phyloP scores from a whole-genome alignment of 495 filamentous ascomycete species.

The Rostrohypoxylon terebratum region DNA sequence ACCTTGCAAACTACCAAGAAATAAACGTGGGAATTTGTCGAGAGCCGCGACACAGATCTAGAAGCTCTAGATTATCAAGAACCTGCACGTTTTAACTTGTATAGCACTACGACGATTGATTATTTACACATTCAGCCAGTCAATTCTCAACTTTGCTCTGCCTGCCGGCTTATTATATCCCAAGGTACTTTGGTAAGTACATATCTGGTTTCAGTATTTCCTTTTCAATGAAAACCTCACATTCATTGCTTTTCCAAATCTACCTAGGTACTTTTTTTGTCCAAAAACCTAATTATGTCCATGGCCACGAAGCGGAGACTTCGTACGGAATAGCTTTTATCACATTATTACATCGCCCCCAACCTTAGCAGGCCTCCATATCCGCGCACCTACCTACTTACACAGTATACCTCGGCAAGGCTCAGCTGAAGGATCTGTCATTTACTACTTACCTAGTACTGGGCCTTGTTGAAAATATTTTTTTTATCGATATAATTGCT shows the following conservation, averaged over 20 bases:
- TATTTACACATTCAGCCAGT: constrained; percentile 11
- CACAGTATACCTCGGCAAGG: constrained; percentile 13
- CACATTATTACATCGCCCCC: not conserved
- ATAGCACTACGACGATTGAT: constrained; percentile 12
- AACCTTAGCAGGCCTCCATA: constrained; percentile 14
- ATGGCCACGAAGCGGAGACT: not conserved
- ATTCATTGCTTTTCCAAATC: not conserved
- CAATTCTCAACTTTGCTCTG: constrained; percentile 12
- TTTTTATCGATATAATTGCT: constrained; percentile 39
- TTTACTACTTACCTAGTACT: constrained; percentile 9
- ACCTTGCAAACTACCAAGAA: constrained; percentile 47
- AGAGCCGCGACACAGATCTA: constrained; percentile 36
- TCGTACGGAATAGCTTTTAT: constrained; percentile 1
- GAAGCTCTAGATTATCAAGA: constrained; percentile 19
- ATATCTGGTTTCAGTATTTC: not conserved
- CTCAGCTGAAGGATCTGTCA: constrained; percentile 46
- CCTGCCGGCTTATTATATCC: constrained; percentile 10
- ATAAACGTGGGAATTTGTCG: constrained; percentile 37
- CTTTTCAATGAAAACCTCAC: not conserved
- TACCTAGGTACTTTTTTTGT: constrained; percentile 1
- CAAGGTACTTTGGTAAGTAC: constrained; percentile 19
- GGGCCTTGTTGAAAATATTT: not conserved
- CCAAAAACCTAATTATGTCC: not conserved
- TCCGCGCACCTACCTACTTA: not conserved
- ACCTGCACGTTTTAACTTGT: constrained; percentile 8